Evolutionary conservation across 176 grass and related monocot species (phyloP).

Genomic region (Oryza longistaminata): DNA sequence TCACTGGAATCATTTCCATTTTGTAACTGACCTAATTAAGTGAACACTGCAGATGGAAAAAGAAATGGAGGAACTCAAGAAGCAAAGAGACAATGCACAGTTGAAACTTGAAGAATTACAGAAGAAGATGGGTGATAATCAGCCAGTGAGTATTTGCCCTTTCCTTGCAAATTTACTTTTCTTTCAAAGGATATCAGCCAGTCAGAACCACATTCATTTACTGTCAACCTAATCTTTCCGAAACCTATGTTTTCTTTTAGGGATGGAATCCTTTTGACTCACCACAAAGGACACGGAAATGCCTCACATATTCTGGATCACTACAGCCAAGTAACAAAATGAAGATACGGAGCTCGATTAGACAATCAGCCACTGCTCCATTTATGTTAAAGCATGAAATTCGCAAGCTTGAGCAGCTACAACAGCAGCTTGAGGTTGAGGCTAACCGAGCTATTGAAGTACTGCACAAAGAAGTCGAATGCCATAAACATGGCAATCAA

Average conservation of each 20-base stretch:
- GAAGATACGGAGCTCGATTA: conserved; percentile 49
- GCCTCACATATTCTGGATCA: conserved; percentile 79
- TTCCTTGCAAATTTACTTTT: not conserved
- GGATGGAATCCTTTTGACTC: conserved; percentile 86
- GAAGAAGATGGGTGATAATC: conserved; percentile 56
- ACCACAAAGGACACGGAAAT: conserved; percentile 58
- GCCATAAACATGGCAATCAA: conserved; percentile 93
- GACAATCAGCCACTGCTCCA: conserved; percentile 82
- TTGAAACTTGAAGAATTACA: conserved; percentile 62
- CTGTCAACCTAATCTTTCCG: conserved; percentile 26
- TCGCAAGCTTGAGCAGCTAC: conserved; percentile 87
- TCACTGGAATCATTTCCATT: conserved; percentile 12
- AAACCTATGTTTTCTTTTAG: conserved; percentile 40
- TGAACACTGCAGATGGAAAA: conserved; percentile 73
- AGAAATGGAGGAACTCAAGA: conserved; percentile 79
- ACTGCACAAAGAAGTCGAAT: conserved; percentile 90
- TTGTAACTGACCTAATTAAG: conserved; percentile 28
- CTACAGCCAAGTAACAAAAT: conserved; percentile 53
- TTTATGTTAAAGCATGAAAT: conserved; percentile 92
- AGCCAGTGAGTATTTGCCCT: conserved; percentile 41
- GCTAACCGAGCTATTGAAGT: conserved; percentile 89
- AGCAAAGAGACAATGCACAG: conserved; percentile 70
- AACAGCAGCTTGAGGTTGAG: conserved; percentile 89
- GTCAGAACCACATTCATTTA: conserved; percentile 10
- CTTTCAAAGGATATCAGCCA: not conserved